A percentile compares a stretch with the other conserved stretches of the same genome.
These are phyloP conservation scores for Kondoa subrosea DNA, from an alignment of 768 basidiomycete species.

Conservation along the genomic window DNA sequence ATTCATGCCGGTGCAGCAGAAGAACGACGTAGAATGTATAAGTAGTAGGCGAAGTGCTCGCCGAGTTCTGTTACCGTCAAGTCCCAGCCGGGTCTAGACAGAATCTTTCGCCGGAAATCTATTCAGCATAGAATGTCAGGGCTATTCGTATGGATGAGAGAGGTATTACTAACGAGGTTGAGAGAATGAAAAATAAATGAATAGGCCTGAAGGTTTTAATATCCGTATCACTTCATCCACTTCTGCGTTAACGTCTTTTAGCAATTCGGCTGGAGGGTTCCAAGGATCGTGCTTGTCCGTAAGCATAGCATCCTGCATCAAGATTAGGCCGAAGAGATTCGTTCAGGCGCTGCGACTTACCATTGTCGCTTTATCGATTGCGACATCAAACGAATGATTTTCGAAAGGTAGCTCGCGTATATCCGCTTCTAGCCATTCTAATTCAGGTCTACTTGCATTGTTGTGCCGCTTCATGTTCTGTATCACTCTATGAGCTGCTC, in stretches of 20 bases:
- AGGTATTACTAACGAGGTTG: not conserved
- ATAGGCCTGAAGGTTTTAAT: not conserved
- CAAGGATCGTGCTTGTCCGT: slow-evolving; percentile 64
- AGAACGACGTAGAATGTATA: not conserved
- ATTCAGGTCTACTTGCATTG: slow-evolving; percentile 41
- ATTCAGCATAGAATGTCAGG: not conserved
- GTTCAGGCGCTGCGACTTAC: not conserved
- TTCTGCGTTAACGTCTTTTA: slow-evolving; percentile 56
- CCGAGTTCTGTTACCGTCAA: not conserved
- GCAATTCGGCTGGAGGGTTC: slow-evolving; percentile 57
- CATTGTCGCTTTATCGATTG: slow-evolving; percentile 56
- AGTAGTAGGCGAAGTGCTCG: slow-evolving; percentile 1
- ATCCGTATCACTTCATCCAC: slow-evolving; percentile 53
- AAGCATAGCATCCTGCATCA: slow-evolving; percentile 59
- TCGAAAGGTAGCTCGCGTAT: slow-evolving; percentile 51
- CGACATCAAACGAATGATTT: slow-evolving; percentile 51
- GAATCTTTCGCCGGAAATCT: slow-evolving; percentile 3
- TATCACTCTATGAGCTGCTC: not conserved
- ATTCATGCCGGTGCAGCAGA: not conserved
- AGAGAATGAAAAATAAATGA: not conserved
- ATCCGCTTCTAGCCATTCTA: slow-evolving; percentile 78
- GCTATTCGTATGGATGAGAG: not conserved
- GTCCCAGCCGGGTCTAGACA: not conserved
- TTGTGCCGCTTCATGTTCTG: slow-evolving; percentile 34
- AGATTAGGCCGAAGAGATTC: not conserved